These are phyloP conservation scores for Psilocybe subaeruginosa DNA, from an alignment of 768 basidiomycete species.

Conservation along the genomic window DNA sequence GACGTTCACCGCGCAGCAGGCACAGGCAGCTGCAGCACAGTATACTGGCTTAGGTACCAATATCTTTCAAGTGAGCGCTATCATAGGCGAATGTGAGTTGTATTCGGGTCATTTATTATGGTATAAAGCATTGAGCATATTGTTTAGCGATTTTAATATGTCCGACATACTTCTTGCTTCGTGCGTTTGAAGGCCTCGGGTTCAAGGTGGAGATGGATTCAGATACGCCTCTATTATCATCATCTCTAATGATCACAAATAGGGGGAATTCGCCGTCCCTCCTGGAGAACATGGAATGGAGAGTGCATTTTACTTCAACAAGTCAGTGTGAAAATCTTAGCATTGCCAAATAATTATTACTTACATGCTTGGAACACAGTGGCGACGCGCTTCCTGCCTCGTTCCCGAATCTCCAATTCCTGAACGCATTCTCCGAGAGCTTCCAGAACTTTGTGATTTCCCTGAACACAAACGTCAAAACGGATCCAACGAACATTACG, in stretches of 20 bases:
- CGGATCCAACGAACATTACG: constrained; percentile 32
- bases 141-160: constrained; percentile 46
- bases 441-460: constrained; percentile 40
- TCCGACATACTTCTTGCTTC: constrained; percentile 43
- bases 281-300: constrained; percentile 43
- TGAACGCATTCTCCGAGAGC: constrained; percentile 37
- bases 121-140: not conserved
- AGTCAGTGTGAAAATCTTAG: constrained; percentile 28
- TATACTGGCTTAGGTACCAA: constrained; percentile 37
- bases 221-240: not conserved
- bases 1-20: constrained; percentile 31
- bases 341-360: not conserved
- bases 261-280: constrained; percentile 48
- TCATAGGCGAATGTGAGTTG: constrained; percentile 43
- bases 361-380: not conserved
- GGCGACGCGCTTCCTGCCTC: constrained; percentile 17
- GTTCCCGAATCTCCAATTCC: constrained; percentile 38
- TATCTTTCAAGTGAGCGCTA: constrained; percentile 35
- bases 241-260: too few relatives aligned
- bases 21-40: constrained; percentile 26
- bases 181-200: constrained; percentile 30
- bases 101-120: not conserved
- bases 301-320: constrained; percentile 42
- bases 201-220: constrained; percentile 32
- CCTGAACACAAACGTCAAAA: constrained; percentile 34